A percentile compares a stretch with the other conserved stretches of the same genome.
These are phyloP conservation scores for Alternaria dauci DNA, from an alignment of 2,329 filamentous ascomycete genomes.

Conservation along the genomic window DNA sequence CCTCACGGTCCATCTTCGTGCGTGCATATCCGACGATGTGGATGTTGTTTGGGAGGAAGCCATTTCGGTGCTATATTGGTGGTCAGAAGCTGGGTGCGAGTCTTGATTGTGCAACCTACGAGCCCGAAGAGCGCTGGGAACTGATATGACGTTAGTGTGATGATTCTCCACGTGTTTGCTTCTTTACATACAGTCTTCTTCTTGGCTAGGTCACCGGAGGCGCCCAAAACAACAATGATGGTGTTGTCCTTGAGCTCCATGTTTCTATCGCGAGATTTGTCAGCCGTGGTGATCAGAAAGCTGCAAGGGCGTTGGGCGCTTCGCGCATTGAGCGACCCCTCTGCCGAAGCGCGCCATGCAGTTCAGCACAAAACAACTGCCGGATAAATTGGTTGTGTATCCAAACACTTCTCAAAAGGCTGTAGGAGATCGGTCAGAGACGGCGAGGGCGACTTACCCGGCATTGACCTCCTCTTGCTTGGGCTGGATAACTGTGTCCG, in stretches of 20 bases:
- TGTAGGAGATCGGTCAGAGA: background rate
- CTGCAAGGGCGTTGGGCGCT: slow-evolving; percentile 9
- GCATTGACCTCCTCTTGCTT: slow-evolving; percentile 56
- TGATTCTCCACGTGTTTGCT: slow-evolving; percentile 4
- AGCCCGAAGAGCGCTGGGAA: slow-evolving; percentile 97
- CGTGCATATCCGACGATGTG: slow-evolving; percentile 98
- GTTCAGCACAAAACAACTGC: background rate
- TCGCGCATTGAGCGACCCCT: slow-evolving; percentile 23
- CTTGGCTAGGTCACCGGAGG: slow-evolving; percentile 97
- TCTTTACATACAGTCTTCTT: slow-evolving; percentile 88
- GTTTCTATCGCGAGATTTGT: slow-evolving; percentile 64
- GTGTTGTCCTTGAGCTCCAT: slow-evolving; percentile 99
- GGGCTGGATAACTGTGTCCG: slow-evolving; percentile 58
- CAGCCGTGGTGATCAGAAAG: slow-evolving; percentile 30
- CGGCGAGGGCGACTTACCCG: slow-evolving; percentile 51
- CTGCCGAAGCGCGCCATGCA: background rate
- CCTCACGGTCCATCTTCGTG: slow-evolving; percentile 98
- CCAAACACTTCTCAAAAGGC: background rate
- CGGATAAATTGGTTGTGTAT: slow-evolving; percentile 16
- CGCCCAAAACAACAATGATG: slow-evolving; percentile 93
- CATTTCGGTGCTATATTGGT: slow-evolving; percentile 84
- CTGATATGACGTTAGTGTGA: slow-evolving; percentile 58
- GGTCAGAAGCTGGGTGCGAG: slow-evolving; percentile 26
- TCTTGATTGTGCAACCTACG: slow-evolving; percentile 66
- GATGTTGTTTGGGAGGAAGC: slow-evolving; percentile 96